These are phyloP conservation scores for Tulasnella sp. DNA, from an alignment of 768 basidiomycete genomes.

Conservation along the genomic window DNA sequence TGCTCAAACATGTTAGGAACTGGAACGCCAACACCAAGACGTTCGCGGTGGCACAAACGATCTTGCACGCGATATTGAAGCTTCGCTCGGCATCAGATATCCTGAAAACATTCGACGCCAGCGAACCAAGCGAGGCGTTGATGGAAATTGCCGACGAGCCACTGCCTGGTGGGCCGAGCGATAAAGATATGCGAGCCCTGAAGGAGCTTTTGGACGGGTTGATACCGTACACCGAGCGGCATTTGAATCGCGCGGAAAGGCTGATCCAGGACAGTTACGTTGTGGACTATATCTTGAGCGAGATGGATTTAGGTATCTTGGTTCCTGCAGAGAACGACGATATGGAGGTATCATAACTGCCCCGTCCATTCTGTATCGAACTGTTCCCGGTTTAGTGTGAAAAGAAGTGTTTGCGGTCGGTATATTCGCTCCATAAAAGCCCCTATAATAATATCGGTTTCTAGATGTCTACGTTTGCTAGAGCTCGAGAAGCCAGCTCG, in stretches of 20 bases:
- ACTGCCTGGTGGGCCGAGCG: slow-evolving; percentile 1
- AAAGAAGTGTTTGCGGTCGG: neutral
- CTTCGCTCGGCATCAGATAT: slow-evolving; percentile 72
- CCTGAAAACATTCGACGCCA: slow-evolving; percentile 54
- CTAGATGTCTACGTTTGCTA: slow-evolving; percentile 30
- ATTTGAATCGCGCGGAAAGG: slow-evolving; percentile 77
- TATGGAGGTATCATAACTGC: neutral
- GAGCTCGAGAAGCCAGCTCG: slow-evolving; percentile 76
- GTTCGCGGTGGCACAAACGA: slow-evolving; percentile 74
- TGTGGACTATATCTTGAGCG: slow-evolving; percentile 80
- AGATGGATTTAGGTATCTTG: slow-evolving; percentile 62
- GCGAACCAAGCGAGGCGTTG: neutral
- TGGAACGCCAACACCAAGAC: slow-evolving; percentile 98
- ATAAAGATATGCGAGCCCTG: slow-evolving; percentile 36
- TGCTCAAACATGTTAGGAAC: slow-evolving; percentile 76
- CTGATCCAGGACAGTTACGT: slow-evolving; percentile 94
- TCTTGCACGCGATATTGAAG: slow-evolving; percentile 79
- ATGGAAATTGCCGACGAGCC: slow-evolving; percentile 25
- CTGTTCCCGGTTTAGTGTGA: neutral
- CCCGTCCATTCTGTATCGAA: neutral
- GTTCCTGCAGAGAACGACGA: slow-evolving; percentile 20
- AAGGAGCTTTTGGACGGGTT: slow-evolving; percentile 80
- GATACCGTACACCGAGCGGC: slow-evolving; percentile 92
- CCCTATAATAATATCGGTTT: neutral
- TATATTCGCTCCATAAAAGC: neutral